Base-by-base conservation (phyloP, 2,329 filamentous ascomycete genomes). In the Bipolaris oryzae region DNA sequence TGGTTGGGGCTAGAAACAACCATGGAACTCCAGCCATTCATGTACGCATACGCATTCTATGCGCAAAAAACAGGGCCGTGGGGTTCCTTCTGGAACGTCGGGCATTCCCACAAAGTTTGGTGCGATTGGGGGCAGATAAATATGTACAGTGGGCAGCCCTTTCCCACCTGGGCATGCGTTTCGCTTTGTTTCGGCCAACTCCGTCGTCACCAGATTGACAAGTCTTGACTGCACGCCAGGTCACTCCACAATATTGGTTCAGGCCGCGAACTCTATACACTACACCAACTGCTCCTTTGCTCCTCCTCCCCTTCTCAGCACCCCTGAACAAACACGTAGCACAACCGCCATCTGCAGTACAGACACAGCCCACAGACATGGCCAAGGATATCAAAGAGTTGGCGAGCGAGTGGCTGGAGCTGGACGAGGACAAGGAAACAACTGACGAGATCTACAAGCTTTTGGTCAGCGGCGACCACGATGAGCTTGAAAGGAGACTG, bases 351-450 rank as follows among this genome's bases (percentile, higher is more conserved):
- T 33, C 18, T 35, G 38, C 5, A 4, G 7, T 15, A 16, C 13
- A 33, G 4, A 9, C 23, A 43, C 44, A 50, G 42, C 10, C 37
- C 39, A 23, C 34, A 25, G 44, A 34, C 58, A 76, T 76, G 74
- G 51, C 66, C 38, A 62, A 68, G 55, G 64, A 74, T 39, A 73
- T 78, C 37, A 72, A 75, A 62, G 68, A 77, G 42, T 74, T 86
- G 54, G 80, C 83, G 52, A 66, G 81, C 62, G 80, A 80, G 74
- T 87, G 85, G 85, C 78, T 87, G n/a, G 76, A 80, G 55, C 80
- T 84, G 64, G 85, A 87, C 70, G 73, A 81, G 69, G 83, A 87
- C 70, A 75, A 79, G 50, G 67, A 70, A 5, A 87, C 85, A 4
- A 78, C 78, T 39, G 74, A 80, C 23, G 84, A 87, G 66, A 86